Evolutionary conservation across 148 eudicot genomes (phyloP), one percentile per base, ranked within the genome.

Genomic region (Rhododendron ferrugineum): DNA sequence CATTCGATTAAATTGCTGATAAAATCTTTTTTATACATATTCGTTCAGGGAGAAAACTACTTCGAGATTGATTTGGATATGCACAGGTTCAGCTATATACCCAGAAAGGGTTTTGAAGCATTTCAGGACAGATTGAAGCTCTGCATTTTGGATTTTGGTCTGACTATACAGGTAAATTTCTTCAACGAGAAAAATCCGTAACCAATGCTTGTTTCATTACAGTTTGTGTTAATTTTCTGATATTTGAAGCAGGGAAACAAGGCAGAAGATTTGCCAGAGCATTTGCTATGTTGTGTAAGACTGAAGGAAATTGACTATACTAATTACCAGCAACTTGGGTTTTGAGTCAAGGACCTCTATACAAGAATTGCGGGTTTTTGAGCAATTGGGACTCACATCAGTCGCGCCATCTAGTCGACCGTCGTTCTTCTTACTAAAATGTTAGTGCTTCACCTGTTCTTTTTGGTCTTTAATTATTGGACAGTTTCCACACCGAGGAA

Each of bases 41-140:
- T 81, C 46, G 30, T 88, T 70, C 89, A 96, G 98, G 98, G 98
- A 32, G 98, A 92, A 80, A 94, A 94, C 89, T 96, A 96, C 88
- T 88, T 96, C 2, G 98, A 96, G 88, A 94, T 96, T 73, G 98
- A 96, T 88, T 88, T 96, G 92, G 96, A 96, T 81, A 94, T 94
- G 82, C 98, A 96, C 91, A 90, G 98, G 90, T 96, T 96, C 86
- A 93, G 95, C 86, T 96, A 94, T 89, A 90, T 96, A 44, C 93
- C 94, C 81, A 89, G 98, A 85, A 96, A 90, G 92, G 98, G 98
- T 56, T 91, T 96, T 44, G 98, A 96, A 87, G 89, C 98, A 46
- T 88, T 96, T 86, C 93, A 91, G 83, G 96, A 93, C 84, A 90
- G 98, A 87, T 85, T 96, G 84, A 96, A 93, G 88, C 86, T 85